These are phyloP conservation scores for Neurospora sp. DNA, from an alignment of 2,329 filamentous ascomycete genomes.

Conservation along the genomic window DNA sequence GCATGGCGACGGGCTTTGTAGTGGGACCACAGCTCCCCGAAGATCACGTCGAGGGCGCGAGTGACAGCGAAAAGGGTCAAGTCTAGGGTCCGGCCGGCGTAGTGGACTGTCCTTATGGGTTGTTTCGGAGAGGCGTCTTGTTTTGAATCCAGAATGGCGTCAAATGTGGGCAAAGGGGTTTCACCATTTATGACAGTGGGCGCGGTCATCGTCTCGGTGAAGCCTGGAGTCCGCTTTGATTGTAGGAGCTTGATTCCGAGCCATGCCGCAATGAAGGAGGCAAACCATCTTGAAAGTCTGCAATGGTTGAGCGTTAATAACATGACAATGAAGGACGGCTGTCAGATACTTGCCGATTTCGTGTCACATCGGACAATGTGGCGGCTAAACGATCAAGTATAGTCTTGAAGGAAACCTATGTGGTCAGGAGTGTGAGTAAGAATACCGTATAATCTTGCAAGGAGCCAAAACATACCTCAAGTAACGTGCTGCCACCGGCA, in stretches of 20 bases:
- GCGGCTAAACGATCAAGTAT: conserved; percentile 18
- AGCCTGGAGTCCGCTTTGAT: conserved; percentile 37
- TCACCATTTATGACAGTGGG: conserved; percentile 8
- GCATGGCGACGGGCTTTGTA: conserved; percentile 33
- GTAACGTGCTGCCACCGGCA: conserved; percentile 48
- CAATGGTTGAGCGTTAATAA: conserved; percentile 1
- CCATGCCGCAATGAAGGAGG: conserved; percentile 49
- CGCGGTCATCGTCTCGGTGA: conserved; percentile 28
- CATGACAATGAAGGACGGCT: background rate
- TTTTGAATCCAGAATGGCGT: background rate
- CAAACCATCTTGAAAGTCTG: conserved; percentile 46
- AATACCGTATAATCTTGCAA: background rate
- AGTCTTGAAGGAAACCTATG: conserved; percentile 23
- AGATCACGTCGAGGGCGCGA: conserved; percentile 60
- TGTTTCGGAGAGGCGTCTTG: background rate
- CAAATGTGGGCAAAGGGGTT: background rate
- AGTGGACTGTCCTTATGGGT: conserved; percentile 19
- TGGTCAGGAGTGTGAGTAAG: background rate
- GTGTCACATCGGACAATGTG: conserved; percentile 18
- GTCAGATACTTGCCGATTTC: conserved; percentile 24
- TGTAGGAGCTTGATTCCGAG: conserved; percentile 47
- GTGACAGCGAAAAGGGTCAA: conserved; percentile 69
- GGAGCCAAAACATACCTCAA: conserved; percentile 36
- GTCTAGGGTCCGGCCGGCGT: conserved; percentile 67
- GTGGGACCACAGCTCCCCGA: conserved; percentile 54